These are phyloP conservation scores for Epichloe festucae DNA, from an alignment of 2,329 filamentous ascomycete species.

Conservation along the genomic window DNA sequence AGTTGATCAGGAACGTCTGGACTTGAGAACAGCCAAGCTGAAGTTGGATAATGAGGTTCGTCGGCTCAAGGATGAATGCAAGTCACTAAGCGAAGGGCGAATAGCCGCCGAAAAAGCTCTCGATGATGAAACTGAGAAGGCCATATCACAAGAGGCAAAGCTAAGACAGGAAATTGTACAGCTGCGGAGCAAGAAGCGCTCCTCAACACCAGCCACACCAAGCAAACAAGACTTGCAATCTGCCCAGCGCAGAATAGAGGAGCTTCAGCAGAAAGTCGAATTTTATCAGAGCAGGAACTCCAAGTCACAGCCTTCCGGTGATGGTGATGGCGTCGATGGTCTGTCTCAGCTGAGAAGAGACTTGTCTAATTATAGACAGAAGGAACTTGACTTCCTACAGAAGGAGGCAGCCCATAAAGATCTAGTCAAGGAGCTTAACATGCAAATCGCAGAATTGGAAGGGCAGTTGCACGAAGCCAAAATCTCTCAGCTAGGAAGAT, in stretches of 20 bases:
- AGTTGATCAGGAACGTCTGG: slow-evolving; percentile 55
- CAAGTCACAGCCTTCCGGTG: slow-evolving; percentile 19
- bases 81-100: slow-evolving; percentile 40
- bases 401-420: slow-evolving; percentile 54
- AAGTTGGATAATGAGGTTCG: slow-evolving; percentile 56
- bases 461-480: slow-evolving; percentile 53
- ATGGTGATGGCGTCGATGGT: slow-evolving; percentile 35
- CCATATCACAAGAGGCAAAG: slow-evolving; percentile 51
- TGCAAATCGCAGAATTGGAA: slow-evolving; percentile 53
- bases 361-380: slow-evolving; percentile 49
- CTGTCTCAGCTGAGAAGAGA: slow-evolving; percentile 49
- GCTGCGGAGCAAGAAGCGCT: slow-evolving; percentile 32
- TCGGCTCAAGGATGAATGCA: slow-evolving; percentile 51
- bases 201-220: slow-evolving; percentile 29
- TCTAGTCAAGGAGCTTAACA: slow-evolving; percentile 48
- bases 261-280: slow-evolving; percentile 49
- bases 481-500: slow-evolving; percentile 33
- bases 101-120: slow-evolving; percentile 49
- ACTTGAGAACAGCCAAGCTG: slow-evolving; percentile 53
- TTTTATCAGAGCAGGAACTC: slow-evolving; percentile 36
- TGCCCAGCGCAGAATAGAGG: slow-evolving; percentile 48
- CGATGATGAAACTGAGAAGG: slow-evolving; percentile 52
- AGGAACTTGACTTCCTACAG: slow-evolving; percentile 50
- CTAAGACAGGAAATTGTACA: slow-evolving; percentile 41
- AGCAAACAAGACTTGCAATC: slow-evolving; percentile 42